phyloP scores from a whole-genome alignment of 805 yeast species.

The Monosporozyma servazzii region DNA sequence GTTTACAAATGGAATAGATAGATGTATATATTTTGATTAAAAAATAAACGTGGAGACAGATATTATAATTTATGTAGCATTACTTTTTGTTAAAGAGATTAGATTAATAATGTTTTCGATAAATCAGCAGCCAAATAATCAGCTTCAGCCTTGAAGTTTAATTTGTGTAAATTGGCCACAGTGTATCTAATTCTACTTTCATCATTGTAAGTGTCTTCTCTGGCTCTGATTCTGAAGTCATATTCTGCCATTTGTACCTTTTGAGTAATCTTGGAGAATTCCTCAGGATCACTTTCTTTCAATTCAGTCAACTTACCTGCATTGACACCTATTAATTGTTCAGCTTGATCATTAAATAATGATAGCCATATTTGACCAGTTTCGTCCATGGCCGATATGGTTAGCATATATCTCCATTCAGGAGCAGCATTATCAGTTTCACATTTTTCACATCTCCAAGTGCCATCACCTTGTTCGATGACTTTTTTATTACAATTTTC shows the following conservation, averaged over 20 bases:
- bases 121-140: conserved; percentile 41
- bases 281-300: conserved; percentile 38
- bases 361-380: conserved; percentile 83
- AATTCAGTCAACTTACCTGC: conserved; percentile 49
- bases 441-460: conserved; percentile 94
- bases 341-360: conserved; percentile 78
- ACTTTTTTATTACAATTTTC: conserved; percentile 81
- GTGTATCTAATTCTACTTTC: conserved; percentile 67
- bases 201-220: conserved; percentile 78
- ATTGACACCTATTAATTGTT: conserved; percentile 49
- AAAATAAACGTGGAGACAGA: not conserved
- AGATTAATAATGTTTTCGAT: conserved; percentile 8
- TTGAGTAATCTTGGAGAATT: conserved; percentile 38
- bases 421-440: conserved; percentile 61
- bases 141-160: conserved; percentile 53
- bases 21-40: not conserved
- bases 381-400: conserved; percentile 66
- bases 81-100: not conserved
- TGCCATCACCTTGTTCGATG: conserved; percentile 57
- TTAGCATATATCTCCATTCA: conserved; percentile 67
- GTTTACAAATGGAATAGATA: not conserved
- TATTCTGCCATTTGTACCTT: conserved; percentile 57
- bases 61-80: not conserved
- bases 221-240: conserved; percentile 69
- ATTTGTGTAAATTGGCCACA: conserved; percentile 42